Evolutionary conservation across 1,139 yeast species (phyloP).

Genomic region (Hyphopichia burtonii): DNA sequence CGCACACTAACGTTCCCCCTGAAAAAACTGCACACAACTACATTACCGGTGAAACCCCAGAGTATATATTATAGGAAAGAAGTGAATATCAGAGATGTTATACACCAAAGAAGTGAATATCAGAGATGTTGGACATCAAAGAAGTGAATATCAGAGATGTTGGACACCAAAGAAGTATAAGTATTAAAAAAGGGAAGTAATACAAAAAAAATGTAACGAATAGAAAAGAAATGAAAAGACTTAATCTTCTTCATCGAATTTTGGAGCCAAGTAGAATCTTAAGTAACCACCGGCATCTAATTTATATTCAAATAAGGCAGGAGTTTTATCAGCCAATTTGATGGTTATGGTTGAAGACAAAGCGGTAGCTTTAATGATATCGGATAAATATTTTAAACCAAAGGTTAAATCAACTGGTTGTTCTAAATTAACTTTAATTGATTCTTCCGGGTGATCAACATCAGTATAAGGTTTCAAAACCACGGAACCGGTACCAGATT

Average conservation of each 20-base stretch:
- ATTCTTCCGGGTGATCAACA: constrained; percentile 74
- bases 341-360: constrained; percentile 76
- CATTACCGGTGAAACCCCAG: not conserved
- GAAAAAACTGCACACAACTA: too few relatives aligned
- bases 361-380: constrained; percentile 88
- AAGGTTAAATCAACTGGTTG: constrained; percentile 88
- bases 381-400: constrained; percentile 86
- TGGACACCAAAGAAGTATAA: not conserved
- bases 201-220: not conserved
- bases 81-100: not conserved
- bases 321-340: constrained; percentile 86
- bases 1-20: too few relatives aligned
- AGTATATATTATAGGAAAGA: not conserved
- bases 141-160: not conserved
- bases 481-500: constrained; percentile 84
- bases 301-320: constrained; percentile 91
- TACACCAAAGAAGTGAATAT: not conserved
- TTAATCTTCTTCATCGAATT: constrained; percentile 86
- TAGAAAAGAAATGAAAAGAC: not conserved
- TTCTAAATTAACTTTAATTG: constrained; percentile 73
- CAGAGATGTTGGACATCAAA: not conserved
- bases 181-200: not conserved
- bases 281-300: constrained; percentile 86
- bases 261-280: constrained; percentile 96
- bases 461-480: constrained; percentile 83